Percentiles rank a stretch among this genome's conserved stretches.
Conservation (phyloP, 2,329 filamentous ascomycete genomes). For the Cladosporium sphaerospermum region DNA sequence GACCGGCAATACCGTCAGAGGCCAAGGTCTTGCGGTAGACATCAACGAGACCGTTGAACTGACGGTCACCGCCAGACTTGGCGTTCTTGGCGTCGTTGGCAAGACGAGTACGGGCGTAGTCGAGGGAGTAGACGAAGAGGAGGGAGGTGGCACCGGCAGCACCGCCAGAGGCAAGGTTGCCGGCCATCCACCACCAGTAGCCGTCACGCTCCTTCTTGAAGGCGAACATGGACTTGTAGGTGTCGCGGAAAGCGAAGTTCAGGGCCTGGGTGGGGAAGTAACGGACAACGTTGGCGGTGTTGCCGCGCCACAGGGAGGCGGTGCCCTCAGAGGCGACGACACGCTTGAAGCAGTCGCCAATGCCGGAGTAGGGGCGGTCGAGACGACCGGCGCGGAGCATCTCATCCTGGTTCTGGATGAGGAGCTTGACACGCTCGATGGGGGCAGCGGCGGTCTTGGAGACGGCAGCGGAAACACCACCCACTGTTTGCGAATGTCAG, state of each 20-base stretch:
- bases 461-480: constrained; percentile 99
- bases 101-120: constrained; percentile 99
- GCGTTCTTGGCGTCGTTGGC: constrained; percentile 99
- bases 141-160: constrained; percentile 99
- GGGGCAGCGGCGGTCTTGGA: constrained; percentile 99
- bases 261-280: constrained; percentile 99
- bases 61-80: constrained; percentile 93
- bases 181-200: constrained; percentile 97
- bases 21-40: constrained; percentile 99
- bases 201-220: constrained; percentile 99
- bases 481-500: constrained; percentile 63
- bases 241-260: constrained; percentile 99
- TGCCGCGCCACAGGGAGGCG: constrained; percentile 95
- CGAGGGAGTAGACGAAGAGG: constrained; percentile 99
- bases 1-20: constrained; percentile 96
- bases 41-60: constrained; percentile 99
- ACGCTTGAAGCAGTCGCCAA: constrained; percentile 90
- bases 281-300: constrained; percentile 99
- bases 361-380: constrained; percentile 92
- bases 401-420: constrained; percentile 99
- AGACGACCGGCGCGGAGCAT: constrained; percentile 99
- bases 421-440: constrained; percentile 99
- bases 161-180: constrained; percentile 99
- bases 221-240: constrained; percentile 99
- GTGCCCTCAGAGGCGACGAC: constrained; percentile 88